Percentiles rank a stretch among this genome's conserved stretches.
phyloP scores from a whole-genome alignment of 2,329 filamentous ascomycete species.

The Aspergillus sergii region DNA sequence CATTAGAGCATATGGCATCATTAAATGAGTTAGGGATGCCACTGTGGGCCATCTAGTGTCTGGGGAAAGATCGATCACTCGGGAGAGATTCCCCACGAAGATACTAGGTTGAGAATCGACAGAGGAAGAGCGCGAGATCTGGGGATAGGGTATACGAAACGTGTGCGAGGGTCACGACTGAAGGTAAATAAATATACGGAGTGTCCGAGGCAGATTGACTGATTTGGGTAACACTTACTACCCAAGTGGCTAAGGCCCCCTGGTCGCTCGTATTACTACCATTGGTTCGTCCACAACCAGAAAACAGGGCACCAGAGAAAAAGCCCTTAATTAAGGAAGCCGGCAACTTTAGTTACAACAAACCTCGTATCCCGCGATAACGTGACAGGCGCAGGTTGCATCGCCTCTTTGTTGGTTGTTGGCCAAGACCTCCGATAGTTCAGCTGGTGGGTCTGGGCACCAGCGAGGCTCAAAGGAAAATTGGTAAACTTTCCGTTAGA shows the following conservation, averaged over 20 bases:
- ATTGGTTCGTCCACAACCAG: neutral
- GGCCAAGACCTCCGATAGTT: neutral
- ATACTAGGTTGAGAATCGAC: neutral
- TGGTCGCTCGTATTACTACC: neutral
- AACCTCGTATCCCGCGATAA: neutral
- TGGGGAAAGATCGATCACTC: neutral
- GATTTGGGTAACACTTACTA: neutral
- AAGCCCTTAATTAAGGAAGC: neutral
- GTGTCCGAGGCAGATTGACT: neutral
- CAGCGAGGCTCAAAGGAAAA: neutral
- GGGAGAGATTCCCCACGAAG: neutral
- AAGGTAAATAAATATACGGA: neutral
- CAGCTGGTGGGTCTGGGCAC: neutral
- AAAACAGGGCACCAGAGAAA: neutral
- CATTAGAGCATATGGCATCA: neutral
- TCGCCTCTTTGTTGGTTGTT: neutral
- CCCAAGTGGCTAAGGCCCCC: neutral
- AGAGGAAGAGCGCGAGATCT: neutral
- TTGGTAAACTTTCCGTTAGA: neutral
- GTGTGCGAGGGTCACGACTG: neutral
- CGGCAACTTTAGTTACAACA: neutral
- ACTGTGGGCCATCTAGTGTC: neutral
- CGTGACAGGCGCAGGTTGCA: neutral
- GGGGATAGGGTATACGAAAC: neutral
- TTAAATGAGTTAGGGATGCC: neutral